Conservation (phyloP, 2,329 filamentous ascomycete species). For the Karstenula rhodostoma region DNA sequence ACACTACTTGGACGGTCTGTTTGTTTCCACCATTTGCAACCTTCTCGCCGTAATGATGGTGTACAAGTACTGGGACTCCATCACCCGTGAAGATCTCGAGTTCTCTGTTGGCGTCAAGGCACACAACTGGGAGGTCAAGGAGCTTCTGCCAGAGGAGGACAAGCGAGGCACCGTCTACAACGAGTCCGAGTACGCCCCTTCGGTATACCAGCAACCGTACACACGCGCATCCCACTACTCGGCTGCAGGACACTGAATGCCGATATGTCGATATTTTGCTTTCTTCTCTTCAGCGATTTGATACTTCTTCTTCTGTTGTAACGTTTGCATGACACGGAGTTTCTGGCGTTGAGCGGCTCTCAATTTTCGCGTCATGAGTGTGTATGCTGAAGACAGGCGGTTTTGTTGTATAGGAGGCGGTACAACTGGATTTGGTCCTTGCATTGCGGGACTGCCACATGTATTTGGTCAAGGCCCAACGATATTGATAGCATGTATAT, state of each 20-base stretch:
- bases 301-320: constrained; percentile 17
- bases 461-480: constrained; percentile 12
- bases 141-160: constrained; percentile 77
- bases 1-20: constrained; percentile 93
- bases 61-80: constrained; percentile 99
- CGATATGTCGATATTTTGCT: constrained; percentile 9
- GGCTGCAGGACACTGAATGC: constrained; percentile 38
- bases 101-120: constrained; percentile 95
- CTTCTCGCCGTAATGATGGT: constrained; percentile 98
- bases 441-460: constrained; percentile 8
- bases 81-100: constrained; percentile 96
- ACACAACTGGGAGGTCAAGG: constrained; percentile 99
- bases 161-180: constrained; percentile 81
- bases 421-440: background rate
- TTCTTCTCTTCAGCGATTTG: constrained; percentile 15
- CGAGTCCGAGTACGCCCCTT: constrained; percentile 66
- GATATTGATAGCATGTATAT: constrained; percentile 26
- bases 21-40: constrained; percentile 94
- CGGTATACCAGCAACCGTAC: constrained; percentile 50
- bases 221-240: constrained; percentile 47
- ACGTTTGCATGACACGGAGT: constrained; percentile 30
- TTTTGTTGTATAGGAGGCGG: constrained; percentile 14
- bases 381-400: constrained; percentile 6
- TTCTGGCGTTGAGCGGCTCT: constrained; percentile 18
- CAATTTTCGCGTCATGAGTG: constrained; percentile 12